Evolutionary conservation across 345 rosid genomes (phyloP).

Genomic region (Salix udensis): DNA sequence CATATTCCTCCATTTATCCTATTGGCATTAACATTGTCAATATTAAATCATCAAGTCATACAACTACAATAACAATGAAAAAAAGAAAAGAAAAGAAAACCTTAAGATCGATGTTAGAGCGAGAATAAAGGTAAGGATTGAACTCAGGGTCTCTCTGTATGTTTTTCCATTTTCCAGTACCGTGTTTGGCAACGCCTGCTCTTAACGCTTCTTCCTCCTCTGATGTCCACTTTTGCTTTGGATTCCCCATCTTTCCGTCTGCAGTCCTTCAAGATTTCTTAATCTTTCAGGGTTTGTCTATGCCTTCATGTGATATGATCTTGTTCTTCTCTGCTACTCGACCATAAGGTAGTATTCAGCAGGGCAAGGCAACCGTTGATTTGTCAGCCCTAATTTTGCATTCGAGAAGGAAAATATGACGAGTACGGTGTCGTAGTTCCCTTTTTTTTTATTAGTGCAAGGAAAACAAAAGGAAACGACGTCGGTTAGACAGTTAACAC

Average conservation of each 20-base stretch:
- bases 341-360: neutral
- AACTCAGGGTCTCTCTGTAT: conserved; percentile 69
- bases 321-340: neutral
- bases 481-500: neutral
- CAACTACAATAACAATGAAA: neutral
- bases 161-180: conserved; percentile 69
- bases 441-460: neutral
- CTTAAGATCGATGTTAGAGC: conserved; percentile 84
- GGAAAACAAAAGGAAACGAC: neutral
- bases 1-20: conserved; percentile 98
- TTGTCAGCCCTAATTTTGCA: conserved; percentile 18
- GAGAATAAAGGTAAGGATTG: conserved; percentile 44
- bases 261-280: neutral
- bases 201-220: conserved; percentile 76
- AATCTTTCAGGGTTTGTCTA: neutral
- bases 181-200: conserved; percentile 68
- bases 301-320: neutral
- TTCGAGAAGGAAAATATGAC: neutral
- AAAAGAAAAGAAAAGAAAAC: conserved; percentile 27
- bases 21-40: neutral
- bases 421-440: neutral
- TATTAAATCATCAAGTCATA: neutral
- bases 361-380: neutral
- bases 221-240: conserved; percentile 67
- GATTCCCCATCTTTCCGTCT: conserved; percentile 44